phyloP scores from a whole-genome alignment of 192 early-diverging fungal genomes.

The Entophlyctis luteolus region DNA sequence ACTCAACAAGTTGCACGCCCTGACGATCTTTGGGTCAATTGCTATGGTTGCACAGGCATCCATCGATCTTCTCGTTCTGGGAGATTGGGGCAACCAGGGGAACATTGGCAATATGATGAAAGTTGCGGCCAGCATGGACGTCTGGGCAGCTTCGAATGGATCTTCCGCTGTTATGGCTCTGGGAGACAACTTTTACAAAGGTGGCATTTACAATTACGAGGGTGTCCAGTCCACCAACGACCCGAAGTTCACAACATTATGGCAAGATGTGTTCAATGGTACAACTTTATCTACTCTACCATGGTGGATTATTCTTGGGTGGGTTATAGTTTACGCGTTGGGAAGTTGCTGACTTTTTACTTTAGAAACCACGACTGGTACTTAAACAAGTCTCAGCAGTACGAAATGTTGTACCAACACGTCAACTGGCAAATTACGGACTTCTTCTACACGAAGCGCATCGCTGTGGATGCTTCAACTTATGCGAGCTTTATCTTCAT shows the following conservation, averaged over 20 bases:
- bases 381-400: constrained; percentile 3
- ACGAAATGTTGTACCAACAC: constrained; percentile 4
- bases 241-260: constrained; percentile 8
- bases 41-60: background rate
- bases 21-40: background rate
- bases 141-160: background rate
- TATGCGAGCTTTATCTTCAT: constrained; percentile 26
- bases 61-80: constrained; percentile 5
- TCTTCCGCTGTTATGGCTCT: constrained; percentile 8
- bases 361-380: constrained; percentile 29
- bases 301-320: constrained; percentile 13
- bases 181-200: constrained; percentile 21
- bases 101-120: background rate
- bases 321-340: too few relatives aligned
- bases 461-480: background rate
- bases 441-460: constrained; percentile 24
- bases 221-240: constrained; percentile 7
- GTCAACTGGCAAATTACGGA: constrained; percentile 16
- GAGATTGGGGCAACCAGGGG: constrained; percentile 19
- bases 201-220: background rate
- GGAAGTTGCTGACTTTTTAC: background rate
- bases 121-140: constrained; percentile 1
- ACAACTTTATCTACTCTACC: background rate
- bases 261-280: background rate
- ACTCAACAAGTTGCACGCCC: background rate